Conservation (phyloP, 2,329 filamentous ascomycete genomes). For the Calycina herbarum region DNA sequence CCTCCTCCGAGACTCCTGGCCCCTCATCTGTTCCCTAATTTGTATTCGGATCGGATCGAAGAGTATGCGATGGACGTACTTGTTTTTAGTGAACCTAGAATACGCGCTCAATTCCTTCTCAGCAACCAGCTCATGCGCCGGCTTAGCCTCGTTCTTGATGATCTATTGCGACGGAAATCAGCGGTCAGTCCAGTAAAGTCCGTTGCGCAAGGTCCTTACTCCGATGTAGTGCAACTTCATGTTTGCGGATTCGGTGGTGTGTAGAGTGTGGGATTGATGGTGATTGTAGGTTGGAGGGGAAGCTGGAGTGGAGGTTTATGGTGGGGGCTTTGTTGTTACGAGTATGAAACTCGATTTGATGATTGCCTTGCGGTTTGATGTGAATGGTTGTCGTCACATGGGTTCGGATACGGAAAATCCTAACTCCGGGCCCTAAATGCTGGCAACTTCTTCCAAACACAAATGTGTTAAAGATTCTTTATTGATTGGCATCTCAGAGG, state of each 20-base stretch:
- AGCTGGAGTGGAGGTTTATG: constrained; percentile 8
- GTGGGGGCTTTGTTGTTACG: not conserved
- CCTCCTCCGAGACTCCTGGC: not conserved
- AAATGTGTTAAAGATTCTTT: no score
- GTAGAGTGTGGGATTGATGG: not conserved
- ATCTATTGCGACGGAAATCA: constrained; percentile 55
- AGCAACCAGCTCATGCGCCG: constrained; percentile 72
- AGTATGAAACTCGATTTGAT: constrained; percentile 8
- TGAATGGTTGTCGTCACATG: constrained; percentile 15
- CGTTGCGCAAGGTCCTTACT: constrained; percentile 48
- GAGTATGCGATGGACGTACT: constrained; percentile 46
- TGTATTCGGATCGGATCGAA: not conserved
- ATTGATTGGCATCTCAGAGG: no score
- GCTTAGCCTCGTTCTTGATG: constrained; percentile 75
- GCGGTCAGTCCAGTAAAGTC: constrained; percentile 27
- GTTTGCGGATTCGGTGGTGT: constrained; percentile 41
- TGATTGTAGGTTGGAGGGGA: not conserved
- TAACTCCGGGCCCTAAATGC: no score
- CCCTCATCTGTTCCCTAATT: not conserved
- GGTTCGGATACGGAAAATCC: not conserved
- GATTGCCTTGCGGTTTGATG: constrained; percentile 9
- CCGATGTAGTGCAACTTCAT: constrained; percentile 92
- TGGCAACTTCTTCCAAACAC: no score
- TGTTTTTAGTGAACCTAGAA: constrained; percentile 75
- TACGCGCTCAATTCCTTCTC: constrained; percentile 78